Percentiles rank a stretch among this genome's conserved stretches.
Conservation (phyloP, 78 protist species). For the Dictyostelium discoideum region dicty_2.7 NC_007090.3:222001-222500, state of each 20-base stretch:
- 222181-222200: not conserved
- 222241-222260: slow-evolving; percentile 60
- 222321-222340: slow-evolving; percentile 37
- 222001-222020: not conserved
- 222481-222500: slow-evolving; percentile 37
- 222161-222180: not conserved
- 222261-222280: slow-evolving; percentile 31
- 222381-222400: slow-evolving; percentile 42
- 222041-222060: slow-evolving; percentile 15
- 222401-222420: slow-evolving; percentile 11
- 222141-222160: not conserved
- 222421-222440: not conserved
- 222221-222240: slow-evolving; percentile 44
- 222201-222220: slow-evolving; percentile 17
- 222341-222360: slow-evolving; percentile 67
- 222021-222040: slow-evolving; percentile 31
- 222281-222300: slow-evolving; percentile 18
- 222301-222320: slow-evolving; percentile 43
- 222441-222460: slow-evolving; percentile 47
- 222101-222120: not conserved
- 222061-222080: slow-evolving; percentile 32
- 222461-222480: slow-evolving; percentile 53
- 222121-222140: too few relatives aligned
- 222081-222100: not conserved
- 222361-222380: slow-evolving; percentile 57